Base-by-base conservation (phyloP, 1,284 basidiomycete species). In the Xerocomus minutiporus region DNA sequence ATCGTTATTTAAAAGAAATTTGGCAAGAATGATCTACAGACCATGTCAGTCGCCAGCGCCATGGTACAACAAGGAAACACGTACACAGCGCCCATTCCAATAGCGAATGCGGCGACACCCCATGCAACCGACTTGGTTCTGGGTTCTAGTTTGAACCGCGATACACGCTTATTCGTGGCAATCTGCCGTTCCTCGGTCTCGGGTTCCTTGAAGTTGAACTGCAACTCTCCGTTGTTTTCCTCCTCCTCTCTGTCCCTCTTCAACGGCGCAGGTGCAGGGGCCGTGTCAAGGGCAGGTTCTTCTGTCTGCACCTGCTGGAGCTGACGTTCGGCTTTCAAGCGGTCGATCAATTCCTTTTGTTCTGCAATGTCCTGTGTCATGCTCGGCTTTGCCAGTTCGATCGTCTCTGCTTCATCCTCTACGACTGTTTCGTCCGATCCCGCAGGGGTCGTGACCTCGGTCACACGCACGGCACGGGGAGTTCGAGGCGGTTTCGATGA, bases 91-190 rank as follows among this genome's bases (percentile, higher is more conserved):
- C 84, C 76, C 67, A 84, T 71, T 28, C 86, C 87, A 48, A 87
- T 75, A 35, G 84, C 85, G 65, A 91, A 90, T 28, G 83, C 83
- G 40, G 85, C 77, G 9, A 83, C 73, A 36, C 88, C 88, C 88
- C 88, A 91, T 1, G 82, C 84, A 55, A 82, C 73, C 15, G 83
- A 82, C 66, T 84, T 87, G 61, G 80, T 78, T 66, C 79, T 75
- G 2, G 88, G 83, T 64, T 81, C 75, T 53, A 79, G 56, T n/a
- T 75, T 63, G 64, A 79, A 72, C 47, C 76, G 68, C 23, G 70
- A 67, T 46, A 87, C 73, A 41, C 86, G 76, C 46, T 74, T 76
- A 62, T 89, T 89, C 20, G 82, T 82, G 9, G 77, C 83, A 58
- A 89, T 80, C 29, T 71, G 72, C 45, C 88, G 77, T 56, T 82